phyloP scores from a whole-genome alignment of 805 yeast species.

The Zygosaccharomyces pseudorouxii region DNA sequence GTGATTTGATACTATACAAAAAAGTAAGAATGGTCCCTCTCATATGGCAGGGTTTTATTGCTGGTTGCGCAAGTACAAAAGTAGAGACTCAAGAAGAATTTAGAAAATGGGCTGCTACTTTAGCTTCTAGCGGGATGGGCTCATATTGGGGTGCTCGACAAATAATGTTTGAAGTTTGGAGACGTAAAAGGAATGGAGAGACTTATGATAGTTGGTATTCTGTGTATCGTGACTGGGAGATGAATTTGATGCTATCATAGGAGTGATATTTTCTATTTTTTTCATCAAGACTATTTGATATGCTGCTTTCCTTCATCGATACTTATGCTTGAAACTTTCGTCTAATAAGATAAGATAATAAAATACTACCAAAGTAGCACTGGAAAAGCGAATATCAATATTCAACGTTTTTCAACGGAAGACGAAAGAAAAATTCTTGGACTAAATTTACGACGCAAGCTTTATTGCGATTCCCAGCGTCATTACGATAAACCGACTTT shows the following conservation, averaged over 20 bases:
- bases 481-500: no score
- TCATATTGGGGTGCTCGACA: constrained; percentile 84
- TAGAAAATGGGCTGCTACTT: constrained; percentile 55
- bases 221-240: constrained; percentile 78
- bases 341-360: no score
- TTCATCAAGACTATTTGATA: no score
- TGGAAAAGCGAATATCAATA: no score
- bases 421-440: no score
- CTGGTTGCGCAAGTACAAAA: constrained; percentile 74
- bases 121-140: constrained; percentile 57
- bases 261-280: background rate
- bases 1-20: constrained; percentile 45
- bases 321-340: no score
- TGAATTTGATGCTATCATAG: constrained; percentile 63
- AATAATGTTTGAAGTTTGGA: constrained; percentile 82
- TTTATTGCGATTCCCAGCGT: no score
- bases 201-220: constrained; percentile 69
- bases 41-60: constrained; percentile 86
- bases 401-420: no score
- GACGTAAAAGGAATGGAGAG: constrained; percentile 58
- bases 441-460: no score
- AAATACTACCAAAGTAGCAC: no score
- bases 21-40: constrained; percentile 64
- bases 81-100: constrained; percentile 56
- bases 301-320: no score